Evolutionary conservation across 768 basidiomycete genomes (phyloP).

Genomic region (Lactarius psammicola): DNA sequence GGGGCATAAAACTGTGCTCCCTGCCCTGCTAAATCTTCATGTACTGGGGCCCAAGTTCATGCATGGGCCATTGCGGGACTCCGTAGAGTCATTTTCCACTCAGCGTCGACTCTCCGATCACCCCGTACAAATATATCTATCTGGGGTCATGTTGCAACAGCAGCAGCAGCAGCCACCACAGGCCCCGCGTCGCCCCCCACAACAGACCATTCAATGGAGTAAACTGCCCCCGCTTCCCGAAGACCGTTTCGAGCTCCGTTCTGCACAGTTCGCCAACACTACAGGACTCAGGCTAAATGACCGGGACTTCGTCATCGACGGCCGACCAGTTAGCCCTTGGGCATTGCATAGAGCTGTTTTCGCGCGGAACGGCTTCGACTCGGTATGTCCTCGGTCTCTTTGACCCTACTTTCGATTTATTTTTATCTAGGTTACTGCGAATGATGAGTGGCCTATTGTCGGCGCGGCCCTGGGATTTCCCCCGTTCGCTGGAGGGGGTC

Average conservation of each 20-base stretch:
- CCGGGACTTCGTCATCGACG: conserved; percentile 12
- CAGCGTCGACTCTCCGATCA: background rate
- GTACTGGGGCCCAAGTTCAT: background rate
- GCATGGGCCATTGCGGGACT: background rate
- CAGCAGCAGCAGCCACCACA: conserved; percentile 20
- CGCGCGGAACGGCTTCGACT: conserved; percentile 12
- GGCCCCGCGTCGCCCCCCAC: background rate
- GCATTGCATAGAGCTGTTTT: conserved; percentile 11
- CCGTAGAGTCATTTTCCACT: background rate
- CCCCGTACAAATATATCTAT: background rate
- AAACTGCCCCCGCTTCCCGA: conserved; percentile 12
- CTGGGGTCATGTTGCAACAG: too few relatives aligned
- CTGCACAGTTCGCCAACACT: background rate
- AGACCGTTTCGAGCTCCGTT: conserved; percentile 9
- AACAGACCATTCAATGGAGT: background rate
- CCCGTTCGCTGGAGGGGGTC: background rate
- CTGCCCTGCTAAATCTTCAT: background rate
- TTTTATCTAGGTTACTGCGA: conserved; percentile 10
- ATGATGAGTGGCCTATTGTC: conserved; percentile 18
- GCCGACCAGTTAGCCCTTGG: conserved; percentile 12
- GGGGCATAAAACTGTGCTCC: background rate
- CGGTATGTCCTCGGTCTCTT: background rate
- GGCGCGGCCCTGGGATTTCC: conserved; percentile 18
- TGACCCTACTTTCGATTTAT: background rate
- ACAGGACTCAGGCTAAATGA: conserved; percentile 9